phyloP scores from a whole-genome alignment of 2,329 filamentous ascomycete species.

The Anisogramma anomala region DNA sequence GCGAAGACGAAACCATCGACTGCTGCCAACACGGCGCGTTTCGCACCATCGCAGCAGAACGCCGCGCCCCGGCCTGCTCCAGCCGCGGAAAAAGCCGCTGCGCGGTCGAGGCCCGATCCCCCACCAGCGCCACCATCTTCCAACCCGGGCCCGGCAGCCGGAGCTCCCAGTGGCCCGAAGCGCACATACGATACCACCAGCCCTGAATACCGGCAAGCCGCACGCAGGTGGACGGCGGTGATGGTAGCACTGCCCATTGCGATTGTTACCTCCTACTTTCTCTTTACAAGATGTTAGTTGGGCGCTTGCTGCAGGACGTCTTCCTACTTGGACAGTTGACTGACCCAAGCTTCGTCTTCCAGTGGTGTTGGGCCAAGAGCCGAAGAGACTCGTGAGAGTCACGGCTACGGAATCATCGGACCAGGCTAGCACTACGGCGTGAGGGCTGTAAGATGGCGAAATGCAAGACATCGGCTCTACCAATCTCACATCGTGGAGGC shows the following conservation, averaged over 20 bases:
- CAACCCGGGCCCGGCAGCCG: background rate
- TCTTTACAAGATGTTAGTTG: conserved; percentile 39
- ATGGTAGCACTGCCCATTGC: conserved; percentile 44
- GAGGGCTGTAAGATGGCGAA: background rate
- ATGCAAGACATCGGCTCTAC: background rate
- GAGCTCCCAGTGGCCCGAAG: background rate
- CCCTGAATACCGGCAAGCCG: conserved; percentile 32
- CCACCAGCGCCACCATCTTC: background rate
- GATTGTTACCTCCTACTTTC: conserved; percentile 41
- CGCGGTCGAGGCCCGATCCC: too few species aligned
- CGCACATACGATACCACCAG: conserved; percentile 22
- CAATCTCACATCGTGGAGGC: background rate
- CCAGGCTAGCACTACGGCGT: background rate
- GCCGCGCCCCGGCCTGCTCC: too few species aligned
- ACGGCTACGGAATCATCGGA: too few species aligned
- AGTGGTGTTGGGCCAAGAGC: conserved; percentile 6
- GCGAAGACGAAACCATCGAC: background rate
- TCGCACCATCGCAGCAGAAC: background rate
- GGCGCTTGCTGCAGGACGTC: background rate
- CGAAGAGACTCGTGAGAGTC: background rate
- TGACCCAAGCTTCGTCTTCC: background rate
- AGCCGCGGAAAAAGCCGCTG: too few species aligned
- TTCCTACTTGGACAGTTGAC: background rate
- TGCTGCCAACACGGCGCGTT: background rate
- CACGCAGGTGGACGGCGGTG: conserved; percentile 32